Base-by-base conservation (phyloP, 129 eudicot genomes). In the Ambrosia trifida region DNA sequence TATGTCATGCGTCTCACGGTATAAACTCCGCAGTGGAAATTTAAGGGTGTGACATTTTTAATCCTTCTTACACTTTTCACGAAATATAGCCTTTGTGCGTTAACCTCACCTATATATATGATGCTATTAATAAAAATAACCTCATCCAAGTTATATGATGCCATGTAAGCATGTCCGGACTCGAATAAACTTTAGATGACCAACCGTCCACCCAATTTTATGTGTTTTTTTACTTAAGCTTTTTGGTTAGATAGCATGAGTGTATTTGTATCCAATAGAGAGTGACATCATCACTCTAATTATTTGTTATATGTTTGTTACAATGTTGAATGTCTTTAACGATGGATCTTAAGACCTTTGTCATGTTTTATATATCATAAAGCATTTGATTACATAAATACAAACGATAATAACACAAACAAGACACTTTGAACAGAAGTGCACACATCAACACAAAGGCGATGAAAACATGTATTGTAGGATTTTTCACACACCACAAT, bases 401-500 rank as follows among this genome's bases (percentile, higher is more conserved):
- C 19, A 59, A 59, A 31, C 61, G n/a, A 0, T 52, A 67, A n/a
- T 43, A 47, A 31, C 60, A 30, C 59, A 32, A 9, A 10, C 14
- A 3, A 68, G 40, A 46, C 20, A 49, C 28, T 11, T 11, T 9
- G 12, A 67, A 46, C 28, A 1, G 38, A 67, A 64, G 51, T 3
- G 16, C 50, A 40, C 4, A 38, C 51, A 18, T 40, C 33, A 64
- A 64, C 7, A 41, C 9, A 49, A 12, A 14, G 45, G 20, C 16
- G 14, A 47, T n/a, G 17, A 0, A 13, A 31, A 12, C 13, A 40
- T 40, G 2, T 57, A 38, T 17, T 53, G 3, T 40, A 7, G 40
- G 6, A 4, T 50, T 50, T 50, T 2, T 52, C 16, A 80, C 28
- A 77, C 75, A 65, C 94, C 89, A 56, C 94, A 87, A 18, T 79